Evolutionary conservation across 225 moss, liverwort and hornwort genomes (phyloP), one percentile per base, ranked within the genome.

Genomic region (Polytrichum formosum): DNA sequence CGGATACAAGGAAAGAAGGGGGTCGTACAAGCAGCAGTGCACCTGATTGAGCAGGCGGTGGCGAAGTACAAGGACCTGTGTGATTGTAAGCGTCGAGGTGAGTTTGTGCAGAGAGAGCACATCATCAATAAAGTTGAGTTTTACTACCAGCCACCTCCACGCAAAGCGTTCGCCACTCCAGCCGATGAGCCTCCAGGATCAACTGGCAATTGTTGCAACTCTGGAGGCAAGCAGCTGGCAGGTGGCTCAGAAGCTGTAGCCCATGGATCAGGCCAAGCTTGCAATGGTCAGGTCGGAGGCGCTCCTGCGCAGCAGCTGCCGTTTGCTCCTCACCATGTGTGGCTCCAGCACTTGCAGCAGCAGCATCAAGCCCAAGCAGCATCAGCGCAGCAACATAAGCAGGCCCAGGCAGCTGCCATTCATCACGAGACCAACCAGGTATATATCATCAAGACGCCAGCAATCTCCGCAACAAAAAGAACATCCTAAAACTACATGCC

Each of bases 121-220:
- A 84, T 94, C 63, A 98, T 98, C 78, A 90, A 78, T 46, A 92
- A 92, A 35, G 97, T 98, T 62, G 97, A 98, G 54, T 98, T 98
- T 67, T 94, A 98, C 78, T 98, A 98, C 77, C 94, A 94, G 69
- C 97, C 97, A 70, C 97, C 97, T 5, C 97, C 94, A 54, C 91
- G 97, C 65, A 98, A 98, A 75, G 97, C 97, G 27, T 98, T 98
- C 67, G 88, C 87, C 10, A 81, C 82, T 68, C 77, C 76, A n/a
- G 66, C 69, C 58, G 88, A 87, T 67, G 82, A 76, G 55, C 90
- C 56, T 55, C 77, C 81, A 4, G 77, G 75, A 67, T 83, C 73
- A 58, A 80, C 46, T 46, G 46, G 46, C 10, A 46, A 46, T 46
- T 13, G 46, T 46, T 46, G 13, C 46, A 46, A 13, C 46, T 46